Base-by-base conservation (phyloP, 2,329 filamentous ascomycete species). In the Ascocoryne sarcoides region DNA sequence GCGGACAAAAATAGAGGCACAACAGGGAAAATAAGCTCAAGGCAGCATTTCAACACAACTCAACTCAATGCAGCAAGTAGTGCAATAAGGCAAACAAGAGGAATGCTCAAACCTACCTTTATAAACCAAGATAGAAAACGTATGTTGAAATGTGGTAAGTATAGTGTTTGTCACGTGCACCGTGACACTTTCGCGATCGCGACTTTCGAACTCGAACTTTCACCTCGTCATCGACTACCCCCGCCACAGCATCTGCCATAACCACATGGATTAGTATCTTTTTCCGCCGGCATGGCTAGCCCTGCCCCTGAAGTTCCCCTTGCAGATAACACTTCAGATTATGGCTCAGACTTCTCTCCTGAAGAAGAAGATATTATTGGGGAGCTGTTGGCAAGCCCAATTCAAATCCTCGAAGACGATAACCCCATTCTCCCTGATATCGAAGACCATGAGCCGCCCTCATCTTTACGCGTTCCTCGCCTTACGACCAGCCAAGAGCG, bases 321-420 rank as follows among this genome's bases (percentile, higher is more conserved):
- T 15, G 21, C 37, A 17, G 46, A 55, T 34, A 40, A 36, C 34
- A 57, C 64, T 34, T 78, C 72, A 58, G 75, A 80, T 49, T 82
- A 81, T 68, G 78, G 75, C 45, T 77, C 74, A 4, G 77, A 82
- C 45, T 69, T 81, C 49, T 69, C 73, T 5, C 59, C 66, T 3
- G 71, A 75, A 47, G 74, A 79, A 61, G 69, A 75, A 46, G 65
- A 67, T 34, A 60, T 73, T 23, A 53, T 79, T 40, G 65, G 67
- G 51, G 62, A 67, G 29, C 56, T 80, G 20, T 60, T 79, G 21
- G 49, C 49, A 37, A 62, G 65, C 36, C n/a, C n/a, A n/a, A n/a
- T n/a, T n/a, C 61, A 60, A 31, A 49, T 60, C 17, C 35, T 51
- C 43, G 43, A 51, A 44, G 39, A 57, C 41, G 46, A 54, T 46